These are phyloP conservation scores for Schwanniomyces polymorphus DNA, from an alignment of 805 yeast species.

Conservation along the genomic window DNA sequence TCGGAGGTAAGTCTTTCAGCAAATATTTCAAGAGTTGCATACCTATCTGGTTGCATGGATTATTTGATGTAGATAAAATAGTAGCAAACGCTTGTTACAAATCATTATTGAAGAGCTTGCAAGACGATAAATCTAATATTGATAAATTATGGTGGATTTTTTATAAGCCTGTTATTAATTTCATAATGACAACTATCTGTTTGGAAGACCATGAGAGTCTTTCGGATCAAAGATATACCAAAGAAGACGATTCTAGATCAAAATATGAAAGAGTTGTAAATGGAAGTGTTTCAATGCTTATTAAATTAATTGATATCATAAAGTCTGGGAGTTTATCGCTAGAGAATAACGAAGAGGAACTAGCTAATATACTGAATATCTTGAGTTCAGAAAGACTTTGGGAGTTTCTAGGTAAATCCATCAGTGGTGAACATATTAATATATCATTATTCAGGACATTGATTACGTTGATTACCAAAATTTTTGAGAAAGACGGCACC, in stretches of 20 bases:
- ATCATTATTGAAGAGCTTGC: conserved; percentile 55
- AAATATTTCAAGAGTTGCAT: conserved; percentile 70
- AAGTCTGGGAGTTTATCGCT: conserved; percentile 13
- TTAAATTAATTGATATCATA: conserved; percentile 23
- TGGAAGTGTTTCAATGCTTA: conserved; percentile 51
- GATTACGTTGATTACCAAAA: conserved; percentile 18
- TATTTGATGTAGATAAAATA: conserved; percentile 65
- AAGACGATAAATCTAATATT: conserved; percentile 49
- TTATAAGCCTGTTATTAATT: conserved; percentile 53
- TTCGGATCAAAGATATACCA: conserved; percentile 71
- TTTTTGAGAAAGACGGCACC: conserved; percentile 13
- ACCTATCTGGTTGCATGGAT: conserved; percentile 73
- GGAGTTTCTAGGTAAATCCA: conserved; percentile 28
- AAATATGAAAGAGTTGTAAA: conserved; percentile 62
- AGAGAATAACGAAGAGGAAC: conserved; percentile 5
- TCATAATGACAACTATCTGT: conserved; percentile 50
- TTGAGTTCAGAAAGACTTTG: conserved; percentile 31
- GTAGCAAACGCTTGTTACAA: conserved; percentile 53
- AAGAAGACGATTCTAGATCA: conserved; percentile 61
- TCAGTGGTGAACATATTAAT: conserved; percentile 24
- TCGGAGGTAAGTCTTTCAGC: conserved; percentile 55
- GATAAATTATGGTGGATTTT: conserved; percentile 63
- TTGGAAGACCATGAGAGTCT: conserved; percentile 62
- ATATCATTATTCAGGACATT: conserved; percentile 30
- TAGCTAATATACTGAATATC: conserved; percentile 16